These are phyloP conservation scores for Crucibulum laeve DNA, from an alignment of 768 basidiomycete species.

Conservation along the genomic window DNA sequence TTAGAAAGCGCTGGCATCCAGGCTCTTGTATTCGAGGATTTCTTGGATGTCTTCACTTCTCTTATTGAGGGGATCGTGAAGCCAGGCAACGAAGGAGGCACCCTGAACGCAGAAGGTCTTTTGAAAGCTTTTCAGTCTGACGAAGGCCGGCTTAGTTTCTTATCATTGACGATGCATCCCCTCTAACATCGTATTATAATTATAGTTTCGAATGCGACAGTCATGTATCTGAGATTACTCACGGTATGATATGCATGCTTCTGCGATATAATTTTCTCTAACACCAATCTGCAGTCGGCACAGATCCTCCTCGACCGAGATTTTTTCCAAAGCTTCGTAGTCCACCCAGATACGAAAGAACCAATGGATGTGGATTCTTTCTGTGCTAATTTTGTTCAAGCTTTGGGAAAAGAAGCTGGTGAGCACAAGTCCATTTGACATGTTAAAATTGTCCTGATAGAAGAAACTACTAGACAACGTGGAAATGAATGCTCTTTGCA, in stretches of 20 bases:
- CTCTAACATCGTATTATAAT: background rate
- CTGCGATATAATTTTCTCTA: background rate
- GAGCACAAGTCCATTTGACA: constrained; percentile 6
- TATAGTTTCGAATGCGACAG: constrained; percentile 66
- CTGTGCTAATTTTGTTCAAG: constrained; percentile 75
- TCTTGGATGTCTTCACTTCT: constrained; percentile 57
- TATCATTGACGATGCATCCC: background rate
- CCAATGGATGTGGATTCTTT: constrained; percentile 58
- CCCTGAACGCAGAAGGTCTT: constrained; percentile 32
- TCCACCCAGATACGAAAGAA: constrained; percentile 67
- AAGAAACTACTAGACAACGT: background rate
- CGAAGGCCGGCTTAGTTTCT: constrained; percentile 32
- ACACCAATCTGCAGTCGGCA: constrained; percentile 41
- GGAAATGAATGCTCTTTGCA: constrained; percentile 25
- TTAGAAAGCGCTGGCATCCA: constrained; percentile 63
- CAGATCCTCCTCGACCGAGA: constrained; percentile 66
- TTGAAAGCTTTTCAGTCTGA: constrained; percentile 51
- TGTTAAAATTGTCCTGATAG: background rate
- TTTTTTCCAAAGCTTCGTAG: constrained; percentile 66
- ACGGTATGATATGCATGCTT: constrained; percentile 37
- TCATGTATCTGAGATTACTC: constrained; percentile 76
- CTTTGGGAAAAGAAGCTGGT: constrained; percentile 77
- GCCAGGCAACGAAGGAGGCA: constrained; percentile 26
- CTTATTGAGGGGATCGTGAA: constrained; percentile 43
- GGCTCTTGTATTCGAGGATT: constrained; percentile 66